Percentiles rank a stretch among this genome's conserved stretches.
phyloP scores from a whole-genome alignment of 2,329 filamentous ascomycete species.

The Cladosporium sp. region DNA sequence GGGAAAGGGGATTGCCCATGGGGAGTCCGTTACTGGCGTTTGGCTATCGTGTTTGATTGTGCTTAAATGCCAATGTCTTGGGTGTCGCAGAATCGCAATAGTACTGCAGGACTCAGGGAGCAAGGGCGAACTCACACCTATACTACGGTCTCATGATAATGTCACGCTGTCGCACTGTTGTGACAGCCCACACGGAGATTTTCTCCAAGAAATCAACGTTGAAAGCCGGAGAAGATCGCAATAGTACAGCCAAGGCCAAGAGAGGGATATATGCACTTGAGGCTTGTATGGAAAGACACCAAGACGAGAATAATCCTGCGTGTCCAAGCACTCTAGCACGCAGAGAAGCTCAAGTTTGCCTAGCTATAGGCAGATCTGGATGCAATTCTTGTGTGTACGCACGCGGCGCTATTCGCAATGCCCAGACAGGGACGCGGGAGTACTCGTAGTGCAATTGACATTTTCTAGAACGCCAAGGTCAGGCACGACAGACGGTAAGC shows the following conservation, averaged over 20 bases:
- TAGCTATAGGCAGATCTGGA: slow-evolving; percentile 5
- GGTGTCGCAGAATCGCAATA: slow-evolving; percentile 10
- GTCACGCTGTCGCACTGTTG: slow-evolving; percentile 8
- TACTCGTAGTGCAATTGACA: neutral
- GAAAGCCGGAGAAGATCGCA: slow-evolving; percentile 14
- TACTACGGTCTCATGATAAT: slow-evolving; percentile 11
- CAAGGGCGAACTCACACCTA: neutral
- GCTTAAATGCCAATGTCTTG: slow-evolving; percentile 13
- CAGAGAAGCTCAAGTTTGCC: slow-evolving; percentile 12
- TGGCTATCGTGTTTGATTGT: neutral
- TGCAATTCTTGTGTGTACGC: neutral
- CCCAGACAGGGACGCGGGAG: slow-evolving; percentile 10
- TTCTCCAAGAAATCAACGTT: slow-evolving; percentile 12
- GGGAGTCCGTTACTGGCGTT: neutral
- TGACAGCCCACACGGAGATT: neutral
- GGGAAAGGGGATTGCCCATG: neutral
- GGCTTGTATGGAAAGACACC: slow-evolving; percentile 7
- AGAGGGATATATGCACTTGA: slow-evolving; percentile 6
- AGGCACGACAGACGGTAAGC: neutral
- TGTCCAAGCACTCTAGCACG: slow-evolving; percentile 7
- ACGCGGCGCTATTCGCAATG: slow-evolving; percentile 9
- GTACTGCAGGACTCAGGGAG: neutral
- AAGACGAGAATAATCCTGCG: slow-evolving; percentile 14
- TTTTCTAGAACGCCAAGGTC: slow-evolving; percentile 1
- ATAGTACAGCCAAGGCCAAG: slow-evolving; percentile 17